Base-by-base conservation (phyloP, 2,329 filamentous ascomycete species). In the Paecilomyces dactylethromorphus region DNA sequence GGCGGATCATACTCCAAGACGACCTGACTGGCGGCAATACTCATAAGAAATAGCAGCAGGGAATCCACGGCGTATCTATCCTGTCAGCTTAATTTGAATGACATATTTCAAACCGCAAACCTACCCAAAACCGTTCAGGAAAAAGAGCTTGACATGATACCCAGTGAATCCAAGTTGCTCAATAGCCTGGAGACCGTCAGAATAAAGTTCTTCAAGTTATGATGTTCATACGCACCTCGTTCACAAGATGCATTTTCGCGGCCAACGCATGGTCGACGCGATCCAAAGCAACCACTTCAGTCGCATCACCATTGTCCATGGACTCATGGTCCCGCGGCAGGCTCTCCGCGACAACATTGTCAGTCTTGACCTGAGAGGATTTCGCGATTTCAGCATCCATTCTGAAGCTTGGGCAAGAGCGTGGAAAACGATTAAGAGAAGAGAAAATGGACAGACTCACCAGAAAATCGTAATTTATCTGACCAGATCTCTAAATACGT, bases 161-260 rank as follows among this genome's bases (percentile, higher is more conserved):
- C 63, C 58, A 3, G 80, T 83, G 66, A 82, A 81, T 1, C 81
- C 81, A 57, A 82, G 82, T 64, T 81, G 76, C 63, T 83, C 79
- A 58, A 83, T 82, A 3, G 79, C 68, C 74, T 78, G 51, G 4
- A 15, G 22, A 39, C 15, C 15, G 11, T 12, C 12, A 33, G 57
- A 49, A 56, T 53, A 18, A 18, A 32, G 8, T 22, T 45, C 26
- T 24, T 3, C 22, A n/a, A 29, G 18, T 5, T 33, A 12, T 15
- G 5, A 7, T 22, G 52, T 53, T 29, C 45, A 65, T 8, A 57
- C 81, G 73, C 65, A 84, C 84, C 70, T 89, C 82, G 68, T 89
- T 90, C 60, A 89, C 81, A 29, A 89, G 76, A 64, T 86, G 81
- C 85, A 89, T 89, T 70, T 89, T 89, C 49, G 81, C 81, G 64